Evolutionary conservation across 306 rosid genomes (phyloP).

Genomic region (Argentina anserina): DNA sequence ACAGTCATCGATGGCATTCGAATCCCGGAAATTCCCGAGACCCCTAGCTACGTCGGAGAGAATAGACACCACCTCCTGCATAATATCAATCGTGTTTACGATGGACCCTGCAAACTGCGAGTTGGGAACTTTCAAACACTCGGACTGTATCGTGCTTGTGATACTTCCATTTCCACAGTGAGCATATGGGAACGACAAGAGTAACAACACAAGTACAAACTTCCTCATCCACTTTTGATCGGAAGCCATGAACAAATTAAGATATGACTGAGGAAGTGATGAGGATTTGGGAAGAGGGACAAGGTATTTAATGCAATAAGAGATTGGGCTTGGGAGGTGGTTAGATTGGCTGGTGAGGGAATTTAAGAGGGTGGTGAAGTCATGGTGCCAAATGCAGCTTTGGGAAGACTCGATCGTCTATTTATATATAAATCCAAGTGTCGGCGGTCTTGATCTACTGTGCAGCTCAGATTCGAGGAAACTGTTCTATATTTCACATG

Average conservation of each 20-base stretch:
- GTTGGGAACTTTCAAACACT: constrained; percentile 44
- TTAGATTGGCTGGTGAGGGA: constrained; percentile 53
- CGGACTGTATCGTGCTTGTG: constrained; percentile 2
- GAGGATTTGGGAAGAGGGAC: neutral
- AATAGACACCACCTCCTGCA: constrained; percentile 38
- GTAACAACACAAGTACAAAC: constrained; percentile 11
- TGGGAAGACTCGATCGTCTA: constrained; percentile 5
- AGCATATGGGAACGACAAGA: constrained; percentile 11
- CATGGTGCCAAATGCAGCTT: constrained; percentile 1
- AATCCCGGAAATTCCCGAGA: constrained; percentile 44
- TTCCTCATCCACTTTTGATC: constrained; percentile 1
- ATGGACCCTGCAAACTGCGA: constrained; percentile 39
- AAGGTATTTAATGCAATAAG: constrained; percentile 30
- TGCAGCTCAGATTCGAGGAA: constrained; percentile 1
- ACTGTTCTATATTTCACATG: neutral
- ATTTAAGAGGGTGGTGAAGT: constrained; percentile 38
- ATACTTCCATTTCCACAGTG: neutral
- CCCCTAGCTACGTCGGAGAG: constrained; percentile 38
- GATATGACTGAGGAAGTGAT: neutral
- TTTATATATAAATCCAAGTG: constrained; percentile 18
- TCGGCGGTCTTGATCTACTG: constrained; percentile 24
- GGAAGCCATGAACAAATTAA: constrained; percentile 32
- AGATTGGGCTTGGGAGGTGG: neutral
- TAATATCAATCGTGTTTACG: constrained; percentile 19
- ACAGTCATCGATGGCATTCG: constrained; percentile 69